Percentiles rank a stretch among this genome's conserved stretches.
Conservation (phyloP, 495 filamentous ascomycete species). For the Tricharina praecox region DNA sequence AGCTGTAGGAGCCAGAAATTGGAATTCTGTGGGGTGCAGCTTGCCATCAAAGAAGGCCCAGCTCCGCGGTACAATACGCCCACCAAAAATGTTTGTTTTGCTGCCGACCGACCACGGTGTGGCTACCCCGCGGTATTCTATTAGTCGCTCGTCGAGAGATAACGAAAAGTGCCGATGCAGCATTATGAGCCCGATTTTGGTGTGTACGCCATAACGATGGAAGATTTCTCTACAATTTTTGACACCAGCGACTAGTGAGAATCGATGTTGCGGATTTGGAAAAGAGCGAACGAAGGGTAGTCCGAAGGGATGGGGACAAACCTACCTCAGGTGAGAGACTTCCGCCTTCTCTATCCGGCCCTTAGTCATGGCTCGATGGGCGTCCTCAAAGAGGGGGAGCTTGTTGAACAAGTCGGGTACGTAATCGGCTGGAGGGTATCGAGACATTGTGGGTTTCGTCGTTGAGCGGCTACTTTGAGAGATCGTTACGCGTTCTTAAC, state of each 20-base stretch:
- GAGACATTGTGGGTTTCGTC: neutral
- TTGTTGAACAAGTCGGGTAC: neutral
- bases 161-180: slow-evolving; percentile 25
- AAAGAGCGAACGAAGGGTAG: too few relatives aligned
- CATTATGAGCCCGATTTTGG: slow-evolving; percentile 17
- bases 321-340: slow-evolving; percentile 13
- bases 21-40: slow-evolving; percentile 22
- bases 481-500: too few relatives aligned
- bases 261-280: too few relatives aligned
- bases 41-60: slow-evolving; percentile 18
- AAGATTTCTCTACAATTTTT: slow-evolving; percentile 15
- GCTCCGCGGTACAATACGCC: slow-evolving; percentile 16
- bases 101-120: slow-evolving; percentile 20
- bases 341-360: slow-evolving; percentile 42
- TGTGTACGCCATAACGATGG: slow-evolving; percentile 14
- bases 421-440: neutral
- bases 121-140: slow-evolving; percentile 19
- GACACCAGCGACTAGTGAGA: too few relatives aligned
- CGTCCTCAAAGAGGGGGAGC: slow-evolving; percentile 2
- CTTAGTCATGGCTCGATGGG: slow-evolving; percentile 40
- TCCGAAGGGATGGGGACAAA: neutral
- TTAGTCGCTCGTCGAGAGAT: slow-evolving; percentile 16
- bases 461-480: too few relatives aligned
- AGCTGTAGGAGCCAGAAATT: slow-evolving; percentile 12
- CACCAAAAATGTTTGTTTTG: slow-evolving; percentile 11